Evolutionary conservation across 148 eudicot species (phyloP).

Genomic region (Rhododendron vialii): DNA sequence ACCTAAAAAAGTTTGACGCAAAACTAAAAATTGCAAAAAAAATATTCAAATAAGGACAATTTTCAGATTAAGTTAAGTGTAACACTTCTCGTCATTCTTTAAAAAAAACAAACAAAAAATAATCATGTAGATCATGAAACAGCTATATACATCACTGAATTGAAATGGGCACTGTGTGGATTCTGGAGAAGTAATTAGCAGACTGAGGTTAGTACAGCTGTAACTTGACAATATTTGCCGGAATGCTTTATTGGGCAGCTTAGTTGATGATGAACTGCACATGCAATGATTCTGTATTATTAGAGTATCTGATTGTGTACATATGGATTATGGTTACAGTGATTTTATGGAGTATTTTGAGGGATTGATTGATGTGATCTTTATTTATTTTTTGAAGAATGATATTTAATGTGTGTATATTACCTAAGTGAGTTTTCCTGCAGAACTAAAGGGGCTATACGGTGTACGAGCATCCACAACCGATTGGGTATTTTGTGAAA

Average conservation of each 20-base stretch:
- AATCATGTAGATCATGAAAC: too few relatives aligned
- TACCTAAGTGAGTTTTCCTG: too few relatives aligned
- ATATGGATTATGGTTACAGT: background rate
- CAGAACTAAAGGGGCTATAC: too few relatives aligned
- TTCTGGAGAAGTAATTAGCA: background rate
- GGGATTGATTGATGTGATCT: background rate
- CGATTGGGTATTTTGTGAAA: too few relatives aligned
- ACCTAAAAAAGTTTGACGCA: too few relatives aligned
- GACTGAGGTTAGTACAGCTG: slow-evolving; percentile 10
- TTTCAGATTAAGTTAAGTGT: too few relatives aligned
- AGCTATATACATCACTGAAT: background rate
- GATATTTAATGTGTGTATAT: background rate
- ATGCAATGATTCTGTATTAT: background rate
- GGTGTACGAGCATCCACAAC: too few relatives aligned
- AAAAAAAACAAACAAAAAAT: too few relatives aligned
- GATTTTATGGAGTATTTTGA: background rate
- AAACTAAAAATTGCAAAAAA: too few relatives aligned
- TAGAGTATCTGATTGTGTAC: background rate
- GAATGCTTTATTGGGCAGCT: background rate
- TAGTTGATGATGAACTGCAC: slow-evolving; percentile 1
- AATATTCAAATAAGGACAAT: too few relatives aligned
- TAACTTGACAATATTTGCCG: background rate
- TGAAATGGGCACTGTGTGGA: background rate
- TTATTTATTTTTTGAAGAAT: background rate
- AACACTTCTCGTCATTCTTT: too few relatives aligned